phyloP scores from a whole-genome alignment of 1,284 basidiomycete species.

The Puccinia horiana region DNA sequence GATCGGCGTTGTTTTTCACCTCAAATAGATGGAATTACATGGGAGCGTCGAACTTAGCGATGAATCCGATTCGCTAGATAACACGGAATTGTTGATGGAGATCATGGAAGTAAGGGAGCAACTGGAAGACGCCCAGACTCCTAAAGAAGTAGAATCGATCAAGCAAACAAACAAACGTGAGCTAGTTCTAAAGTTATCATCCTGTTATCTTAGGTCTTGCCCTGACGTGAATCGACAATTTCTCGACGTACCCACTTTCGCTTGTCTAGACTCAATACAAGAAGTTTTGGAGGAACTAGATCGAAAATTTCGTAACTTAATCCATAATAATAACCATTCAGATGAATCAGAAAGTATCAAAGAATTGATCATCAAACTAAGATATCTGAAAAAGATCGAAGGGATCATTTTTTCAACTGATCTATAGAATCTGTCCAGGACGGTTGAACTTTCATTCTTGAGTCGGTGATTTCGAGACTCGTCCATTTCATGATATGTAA shows the following conservation, averaged over 20 bases:
- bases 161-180: slow-evolving; percentile 67
- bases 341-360: not conserved
- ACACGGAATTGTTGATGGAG: slow-evolving; percentile 72
- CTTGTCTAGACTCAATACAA: not conserved
- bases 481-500: not conserved
- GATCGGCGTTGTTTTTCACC: not conserved
- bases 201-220: not conserved
- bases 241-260: not conserved
- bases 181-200: slow-evolving; percentile 52
- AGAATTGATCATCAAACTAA: slow-evolving; percentile 11
- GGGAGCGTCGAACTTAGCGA: slow-evolving; percentile 20
- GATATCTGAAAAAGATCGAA: slow-evolving; percentile 24
- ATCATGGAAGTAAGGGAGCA: slow-evolving; percentile 80
- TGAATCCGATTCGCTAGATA: slow-evolving; percentile 68
- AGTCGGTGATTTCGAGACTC: not conserved
- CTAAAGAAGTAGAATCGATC: slow-evolving; percentile 65
- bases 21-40: slow-evolving; percentile 18
- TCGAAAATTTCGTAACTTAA: not conserved
- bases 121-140: slow-evolving; percentile 68
- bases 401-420: slow-evolving; percentile 20
- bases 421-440: not conserved
- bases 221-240: not conserved
- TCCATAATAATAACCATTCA: not conserved
- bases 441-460: not conserved
- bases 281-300: not conserved